These are phyloP conservation scores for Arthrobotrys sphaeroides DNA, from an alignment of 2,329 filamentous ascomycete genomes.

Conservation along the genomic window DNA sequence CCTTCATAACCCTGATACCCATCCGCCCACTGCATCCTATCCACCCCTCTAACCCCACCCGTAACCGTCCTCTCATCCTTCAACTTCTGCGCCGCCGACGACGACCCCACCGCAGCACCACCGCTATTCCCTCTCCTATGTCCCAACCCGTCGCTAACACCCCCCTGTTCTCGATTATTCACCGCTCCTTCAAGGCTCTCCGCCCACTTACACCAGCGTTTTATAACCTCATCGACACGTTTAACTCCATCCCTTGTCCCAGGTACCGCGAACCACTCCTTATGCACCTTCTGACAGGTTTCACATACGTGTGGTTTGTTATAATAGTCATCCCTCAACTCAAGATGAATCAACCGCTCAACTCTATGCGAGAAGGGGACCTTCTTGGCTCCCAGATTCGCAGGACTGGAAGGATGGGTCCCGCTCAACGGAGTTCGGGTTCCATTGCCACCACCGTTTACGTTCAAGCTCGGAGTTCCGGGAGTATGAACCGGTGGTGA, in stretches of 20 bases:
- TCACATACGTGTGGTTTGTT: conserved; percentile 68
- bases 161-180: conserved; percentile 17
- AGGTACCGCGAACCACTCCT: conserved; percentile 94
- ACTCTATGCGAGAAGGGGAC: conserved; percentile 87
- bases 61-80: conserved; percentile 33
- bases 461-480: conserved; percentile 1
- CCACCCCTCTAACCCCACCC: conserved; percentile 38
- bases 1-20: conserved; percentile 15
- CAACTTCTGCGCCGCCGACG: conserved; percentile 3
- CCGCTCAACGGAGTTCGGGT: conserved; percentile 53
- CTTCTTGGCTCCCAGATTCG: conserved; percentile 67
- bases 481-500: conserved; percentile 55
- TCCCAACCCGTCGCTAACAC: conserved; percentile 9
- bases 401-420: conserved; percentile 44
- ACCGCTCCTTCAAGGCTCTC: conserved; percentile 62
- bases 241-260: conserved; percentile 76
- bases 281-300: conserved; percentile 83
- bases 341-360: conserved; percentile 88
- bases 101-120: neutral
- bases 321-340: conserved; percentile 69
- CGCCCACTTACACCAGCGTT: conserved; percentile 87
- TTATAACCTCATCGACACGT: conserved; percentile 76
- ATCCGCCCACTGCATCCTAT: conserved; percentile 34
- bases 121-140: conserved; percentile 33
- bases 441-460: conserved; percentile 40